Conservation (phyloP, 2,329 filamentous ascomycete species). For the Diaporthe nobilis region DNA sequence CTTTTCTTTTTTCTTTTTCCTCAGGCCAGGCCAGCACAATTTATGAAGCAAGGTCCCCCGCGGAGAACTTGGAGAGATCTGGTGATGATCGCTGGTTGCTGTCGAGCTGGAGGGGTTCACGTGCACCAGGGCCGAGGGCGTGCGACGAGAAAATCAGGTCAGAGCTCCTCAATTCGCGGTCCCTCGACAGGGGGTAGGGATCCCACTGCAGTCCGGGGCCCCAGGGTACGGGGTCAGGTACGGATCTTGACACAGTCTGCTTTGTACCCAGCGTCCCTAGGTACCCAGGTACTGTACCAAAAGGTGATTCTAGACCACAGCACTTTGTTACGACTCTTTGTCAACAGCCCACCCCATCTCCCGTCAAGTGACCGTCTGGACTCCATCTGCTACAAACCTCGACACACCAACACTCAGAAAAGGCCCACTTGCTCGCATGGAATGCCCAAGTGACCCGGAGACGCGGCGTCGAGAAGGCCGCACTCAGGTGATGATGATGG, state of each 20-base stretch:
- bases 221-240: background rate
- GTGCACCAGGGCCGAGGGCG: background rate
- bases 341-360: constrained; percentile 19
- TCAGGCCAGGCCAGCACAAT: background rate
- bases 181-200: constrained; percentile 1
- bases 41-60: background rate
- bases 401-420: background rate
- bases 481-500: constrained; percentile 23
- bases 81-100: background rate
- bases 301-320: too few relatives aligned
- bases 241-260: background rate
- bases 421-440: background rate
- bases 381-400: background rate
- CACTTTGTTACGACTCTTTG: background rate
- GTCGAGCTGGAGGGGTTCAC: constrained; percentile 12
- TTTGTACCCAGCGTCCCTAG: background rate
- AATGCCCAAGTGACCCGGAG: background rate
- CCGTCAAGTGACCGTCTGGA: constrained; percentile 10
- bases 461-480: background rate
- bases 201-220: constrained; percentile 29
- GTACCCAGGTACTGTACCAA: too few relatives aligned
- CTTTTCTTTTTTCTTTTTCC: background rate
- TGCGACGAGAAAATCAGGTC: constrained; percentile 22
- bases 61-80: constrained; percentile 1
- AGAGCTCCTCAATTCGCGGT: constrained; percentile 12